Conservation (phyloP, 2,329 filamentous ascomycete genomes). For the Didymellaceae sp. region DNA sequence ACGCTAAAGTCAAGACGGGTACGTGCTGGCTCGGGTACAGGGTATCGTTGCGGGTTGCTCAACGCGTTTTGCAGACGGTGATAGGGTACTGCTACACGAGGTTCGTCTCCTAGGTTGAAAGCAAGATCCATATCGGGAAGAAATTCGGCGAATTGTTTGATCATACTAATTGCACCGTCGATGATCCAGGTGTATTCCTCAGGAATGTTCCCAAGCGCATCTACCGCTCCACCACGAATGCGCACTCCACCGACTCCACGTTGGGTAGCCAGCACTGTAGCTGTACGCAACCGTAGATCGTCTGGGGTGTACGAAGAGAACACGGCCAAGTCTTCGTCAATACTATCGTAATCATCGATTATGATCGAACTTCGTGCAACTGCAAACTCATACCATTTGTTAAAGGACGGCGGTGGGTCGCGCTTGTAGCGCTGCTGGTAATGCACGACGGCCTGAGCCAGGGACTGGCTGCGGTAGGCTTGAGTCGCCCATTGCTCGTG, state of each 20-base stretch:
- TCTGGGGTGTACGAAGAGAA: constrained; percentile 61
- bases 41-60: constrained; percentile 32
- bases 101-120: constrained; percentile 68
- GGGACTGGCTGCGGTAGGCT: constrained; percentile 55
- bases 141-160: constrained; percentile 56
- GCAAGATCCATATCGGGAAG: constrained; percentile 69
- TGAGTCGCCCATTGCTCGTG: constrained; percentile 59
- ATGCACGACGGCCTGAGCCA: constrained; percentile 58
- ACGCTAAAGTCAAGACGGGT: constrained; percentile 45
- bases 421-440: constrained; percentile 61
- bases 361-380: constrained; percentile 58
- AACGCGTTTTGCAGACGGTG: constrained; percentile 37
- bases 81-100: constrained; percentile 62
- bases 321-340: constrained; percentile 62
- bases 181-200: constrained; percentile 66
- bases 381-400: constrained; percentile 66
- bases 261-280: constrained; percentile 59
- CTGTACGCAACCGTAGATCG: constrained; percentile 60
- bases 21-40: constrained; percentile 29
- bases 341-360: constrained; percentile 67
- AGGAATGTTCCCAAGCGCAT: constrained; percentile 51
- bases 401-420: constrained; percentile 65
- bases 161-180: constrained; percentile 60
- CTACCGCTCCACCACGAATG: constrained; percentile 61
- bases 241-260: constrained; percentile 64